Conservation (phyloP, 2,329 filamentous ascomycete species). For the Eutypa lata region DNA sequence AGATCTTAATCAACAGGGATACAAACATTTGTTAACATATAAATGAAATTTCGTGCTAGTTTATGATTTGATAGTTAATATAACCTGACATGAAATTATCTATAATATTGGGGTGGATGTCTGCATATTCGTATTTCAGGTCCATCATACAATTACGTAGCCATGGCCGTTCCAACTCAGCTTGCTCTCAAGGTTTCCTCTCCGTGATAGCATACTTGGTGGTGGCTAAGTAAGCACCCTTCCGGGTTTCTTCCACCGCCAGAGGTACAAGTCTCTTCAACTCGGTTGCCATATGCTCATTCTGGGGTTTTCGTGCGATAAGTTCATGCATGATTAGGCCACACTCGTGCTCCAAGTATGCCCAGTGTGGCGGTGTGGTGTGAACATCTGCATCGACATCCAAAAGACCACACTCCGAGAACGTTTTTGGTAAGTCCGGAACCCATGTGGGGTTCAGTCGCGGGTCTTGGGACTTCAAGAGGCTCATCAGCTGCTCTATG, state of each 20-base stretch:
- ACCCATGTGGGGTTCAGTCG: conserved; percentile 5
- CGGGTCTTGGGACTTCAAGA: conserved; percentile 1
- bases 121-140: too few relatives aligned
- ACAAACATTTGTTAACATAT: too few relatives aligned
- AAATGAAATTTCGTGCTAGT: too few relatives aligned
- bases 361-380: conserved; percentile 2
- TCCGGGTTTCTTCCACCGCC: conserved; percentile 1
- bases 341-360: conserved; percentile 3
- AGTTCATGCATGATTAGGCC: conserved; percentile 13
- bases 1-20: too few relatives aligned
- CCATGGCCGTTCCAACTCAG: background rate
- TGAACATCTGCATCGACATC: conserved; percentile 2
- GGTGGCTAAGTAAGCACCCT: conserved; percentile 4
- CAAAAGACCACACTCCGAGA: background rate
- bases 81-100: too few relatives aligned
- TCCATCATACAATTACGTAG: background rate
- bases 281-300: conserved; percentile 3
- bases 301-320: conserved; percentile 7
- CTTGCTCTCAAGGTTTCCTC: background rate
- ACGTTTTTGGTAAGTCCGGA: background rate
- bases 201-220: conserved; percentile 2
- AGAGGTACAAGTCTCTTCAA: conserved; percentile 3
- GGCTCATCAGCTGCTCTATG: conserved; percentile 2
- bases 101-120: too few relatives aligned
- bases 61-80: too few relatives aligned